phyloP scores from a whole-genome alignment of 2,329 filamentous ascomycete species.

The Parasarocladium wereldwijsianum region DNA sequence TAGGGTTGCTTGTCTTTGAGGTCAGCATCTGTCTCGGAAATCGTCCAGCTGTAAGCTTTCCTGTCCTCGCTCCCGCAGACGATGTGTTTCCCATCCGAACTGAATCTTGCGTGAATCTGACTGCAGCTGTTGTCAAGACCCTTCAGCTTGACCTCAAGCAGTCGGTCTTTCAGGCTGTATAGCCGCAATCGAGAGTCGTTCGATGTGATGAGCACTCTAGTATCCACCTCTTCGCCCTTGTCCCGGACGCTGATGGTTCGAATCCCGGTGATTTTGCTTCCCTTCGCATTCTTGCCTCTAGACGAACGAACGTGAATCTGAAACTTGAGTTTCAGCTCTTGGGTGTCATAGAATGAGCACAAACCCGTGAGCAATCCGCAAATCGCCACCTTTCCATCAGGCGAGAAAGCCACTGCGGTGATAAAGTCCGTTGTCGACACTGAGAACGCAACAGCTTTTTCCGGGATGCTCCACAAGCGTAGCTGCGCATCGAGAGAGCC shows the following conservation, averaged over 20 bases:
- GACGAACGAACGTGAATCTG: constrained; percentile 91
- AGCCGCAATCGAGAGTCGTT: constrained; percentile 88
- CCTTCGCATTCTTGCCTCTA: constrained; percentile 83
- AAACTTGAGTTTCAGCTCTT: constrained; percentile 68
- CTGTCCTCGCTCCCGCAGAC: constrained; percentile 89
- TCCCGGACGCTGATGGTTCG: constrained; percentile 50
- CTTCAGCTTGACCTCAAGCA: constrained; percentile 75
- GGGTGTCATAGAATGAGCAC: constrained; percentile 85
- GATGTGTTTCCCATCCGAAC: constrained; percentile 72
- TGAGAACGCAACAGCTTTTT: constrained; percentile 81
- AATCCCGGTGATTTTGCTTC: constrained; percentile 94
- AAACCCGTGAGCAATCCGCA: constrained; percentile 76
- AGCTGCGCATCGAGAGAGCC: constrained; percentile 82
- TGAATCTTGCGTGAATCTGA: constrained; percentile 81
- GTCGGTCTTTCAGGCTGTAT: constrained; percentile 77
- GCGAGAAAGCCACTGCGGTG: constrained; percentile 85
- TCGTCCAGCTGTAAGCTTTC: constrained; percentile 79
- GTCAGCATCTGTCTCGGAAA: constrained; percentile 34
- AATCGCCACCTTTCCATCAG: constrained; percentile 79
- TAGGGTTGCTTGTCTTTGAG: constrained; percentile 67
- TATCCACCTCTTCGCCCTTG: constrained; percentile 31
- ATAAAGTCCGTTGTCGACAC: constrained; percentile 72
- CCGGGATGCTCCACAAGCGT: constrained; percentile 90
- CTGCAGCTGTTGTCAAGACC: constrained; percentile 82
- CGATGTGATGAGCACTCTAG: constrained; percentile 80